Evolutionary conservation across 352 stramenopile genomes (phyloP).

Genomic region (Peronospora destructor): DNA sequence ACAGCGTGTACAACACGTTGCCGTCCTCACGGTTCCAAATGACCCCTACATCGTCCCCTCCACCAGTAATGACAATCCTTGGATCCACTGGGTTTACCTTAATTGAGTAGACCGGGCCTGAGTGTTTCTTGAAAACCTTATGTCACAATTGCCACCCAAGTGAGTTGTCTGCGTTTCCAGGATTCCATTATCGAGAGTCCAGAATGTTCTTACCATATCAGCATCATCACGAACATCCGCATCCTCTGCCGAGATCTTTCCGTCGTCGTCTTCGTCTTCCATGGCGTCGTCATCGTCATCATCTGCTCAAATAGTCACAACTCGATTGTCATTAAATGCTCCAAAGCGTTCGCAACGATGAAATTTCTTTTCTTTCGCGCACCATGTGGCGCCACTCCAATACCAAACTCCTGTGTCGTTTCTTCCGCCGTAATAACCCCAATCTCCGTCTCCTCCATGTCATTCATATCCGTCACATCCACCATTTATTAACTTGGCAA

Average conservation of each 20-base stretch:
- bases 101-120: conserved; percentile 74
- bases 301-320: conserved; percentile 23
- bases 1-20: conserved; percentile 66
- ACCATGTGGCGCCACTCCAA: conserved; percentile 75
- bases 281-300: conserved; percentile 66
- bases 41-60: conserved; percentile 75
- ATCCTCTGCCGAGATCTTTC: conserved; percentile 50
- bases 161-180: not conserved
- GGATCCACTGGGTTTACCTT: conserved; percentile 75
- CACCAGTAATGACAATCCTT: conserved; percentile 74
- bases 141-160: conserved; percentile 3
- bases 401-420: conserved; percentile 72
- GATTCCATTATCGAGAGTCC: not conserved
- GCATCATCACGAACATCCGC: conserved; percentile 75
- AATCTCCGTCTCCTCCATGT: conserved; percentile 54
- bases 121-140: conserved; percentile 75
- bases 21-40: conserved; percentile 86
- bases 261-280: conserved; percentile 55
- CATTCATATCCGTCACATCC: conserved; percentile 18
- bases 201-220: conserved; percentile 35
- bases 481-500: conserved; percentile 20
- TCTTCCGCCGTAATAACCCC: conserved; percentile 82
- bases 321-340: not conserved
- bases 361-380: not conserved
- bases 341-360: not conserved